Conservation (phyloP, 495 filamentous ascomycete genomes). For the Astrothelium subdiscretum region DNA sequence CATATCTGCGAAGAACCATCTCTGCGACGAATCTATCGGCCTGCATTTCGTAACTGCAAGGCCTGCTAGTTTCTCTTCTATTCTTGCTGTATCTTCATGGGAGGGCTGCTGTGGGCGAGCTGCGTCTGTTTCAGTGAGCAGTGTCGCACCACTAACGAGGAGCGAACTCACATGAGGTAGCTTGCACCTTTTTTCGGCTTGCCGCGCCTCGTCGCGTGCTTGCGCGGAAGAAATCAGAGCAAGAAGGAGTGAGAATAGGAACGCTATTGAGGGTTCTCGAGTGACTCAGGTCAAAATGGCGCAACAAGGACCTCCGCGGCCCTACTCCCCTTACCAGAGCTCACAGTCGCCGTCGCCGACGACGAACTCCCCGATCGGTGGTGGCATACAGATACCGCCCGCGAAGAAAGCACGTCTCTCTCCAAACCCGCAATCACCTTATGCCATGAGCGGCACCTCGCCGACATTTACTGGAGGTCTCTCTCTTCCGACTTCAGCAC, state of each 20-base stretch:
- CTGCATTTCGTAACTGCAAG: not conserved
- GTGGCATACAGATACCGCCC: constrained; percentile 34
- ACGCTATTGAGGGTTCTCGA: not conserved
- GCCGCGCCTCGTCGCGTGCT: constrained; percentile 1
- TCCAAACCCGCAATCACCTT: constrained; percentile 44
- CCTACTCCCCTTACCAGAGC: not conserved
- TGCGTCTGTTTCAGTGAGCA: not conserved
- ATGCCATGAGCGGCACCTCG: constrained; percentile 20
- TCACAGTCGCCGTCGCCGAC: constrained; percentile 8
- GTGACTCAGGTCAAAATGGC: not conserved
- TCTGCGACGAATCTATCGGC: not conserved
- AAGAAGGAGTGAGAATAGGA: not conserved
- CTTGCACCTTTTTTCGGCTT: not conserved
- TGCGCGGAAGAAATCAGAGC: not conserved
- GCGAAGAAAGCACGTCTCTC: constrained; percentile 61
- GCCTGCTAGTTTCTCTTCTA: too few relatives aligned
- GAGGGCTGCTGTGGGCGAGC: not conserved
- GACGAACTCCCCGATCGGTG: constrained; percentile 21
- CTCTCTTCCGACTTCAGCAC: not conserved
- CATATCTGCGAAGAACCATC: not conserved
- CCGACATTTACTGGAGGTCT: not conserved
- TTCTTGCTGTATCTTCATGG: not conserved
- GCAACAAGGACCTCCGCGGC: not conserved
- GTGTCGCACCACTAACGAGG: not conserved
- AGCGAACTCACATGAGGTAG: constrained; percentile 2